Percentiles rank a stretch among this genome's conserved stretches.
phyloP scores from a whole-genome alignment of 1,139 yeast species.

The Geotrichum fermentans region DNA sequence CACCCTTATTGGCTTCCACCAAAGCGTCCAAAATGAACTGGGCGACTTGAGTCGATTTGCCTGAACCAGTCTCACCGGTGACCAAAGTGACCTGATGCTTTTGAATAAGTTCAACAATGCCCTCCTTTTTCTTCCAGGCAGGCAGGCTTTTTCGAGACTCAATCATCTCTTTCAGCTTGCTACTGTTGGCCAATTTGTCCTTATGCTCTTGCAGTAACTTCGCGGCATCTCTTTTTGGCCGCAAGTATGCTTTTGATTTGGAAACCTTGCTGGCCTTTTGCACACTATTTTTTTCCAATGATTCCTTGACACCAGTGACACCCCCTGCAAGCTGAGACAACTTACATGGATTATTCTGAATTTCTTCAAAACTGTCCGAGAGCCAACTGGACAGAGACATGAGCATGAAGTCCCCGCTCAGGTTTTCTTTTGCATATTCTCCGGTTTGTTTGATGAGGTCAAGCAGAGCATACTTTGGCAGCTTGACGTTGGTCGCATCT shows the following conservation, averaged over 20 bases:
- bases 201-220: constrained; percentile 4
- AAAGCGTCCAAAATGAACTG: constrained; percentile 74
- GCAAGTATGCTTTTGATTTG: neutral
- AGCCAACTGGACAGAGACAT: constrained; percentile 70
- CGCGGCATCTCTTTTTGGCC: constrained; percentile 12
- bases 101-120: constrained; percentile 53
- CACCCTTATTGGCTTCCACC: constrained; percentile 39
- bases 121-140: constrained; percentile 68
- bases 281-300: constrained; percentile 2
- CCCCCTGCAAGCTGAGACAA: constrained; percentile 44
- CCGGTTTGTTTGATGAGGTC: constrained; percentile 51
- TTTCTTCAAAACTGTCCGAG: constrained; percentile 52
- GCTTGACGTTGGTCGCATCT: constrained; percentile 38
- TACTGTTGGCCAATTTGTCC: neutral
- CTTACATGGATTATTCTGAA: constrained; percentile 72
- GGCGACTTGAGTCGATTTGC: constrained; percentile 88
- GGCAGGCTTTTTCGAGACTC: constrained; percentile 57
- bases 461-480: constrained; percentile 72
- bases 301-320: constrained; percentile 35
- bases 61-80: constrained; percentile 97
- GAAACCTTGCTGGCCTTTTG: neutral
- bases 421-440: constrained; percentile 38
- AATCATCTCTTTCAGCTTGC: constrained; percentile 35
- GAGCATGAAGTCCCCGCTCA: constrained; percentile 66
- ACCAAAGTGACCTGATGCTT: constrained; percentile 63